Conservation (phyloP, 2,329 filamentous ascomycete species). For the Scedosporium dehoogii region DNA sequence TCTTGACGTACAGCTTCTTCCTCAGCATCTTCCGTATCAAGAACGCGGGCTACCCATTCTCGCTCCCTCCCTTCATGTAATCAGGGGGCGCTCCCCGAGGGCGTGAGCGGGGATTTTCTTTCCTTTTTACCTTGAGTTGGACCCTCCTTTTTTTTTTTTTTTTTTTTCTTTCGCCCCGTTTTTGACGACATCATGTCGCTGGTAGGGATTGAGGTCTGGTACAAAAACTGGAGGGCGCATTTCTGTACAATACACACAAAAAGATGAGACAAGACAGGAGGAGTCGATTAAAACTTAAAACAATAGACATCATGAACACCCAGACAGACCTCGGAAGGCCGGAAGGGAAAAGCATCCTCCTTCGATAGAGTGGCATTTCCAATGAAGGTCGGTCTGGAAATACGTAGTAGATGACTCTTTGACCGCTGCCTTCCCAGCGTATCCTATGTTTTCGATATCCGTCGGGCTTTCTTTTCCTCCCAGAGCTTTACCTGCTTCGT, state of each 20-base stretch:
- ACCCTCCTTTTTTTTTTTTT: not conserved
- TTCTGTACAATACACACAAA: not conserved
- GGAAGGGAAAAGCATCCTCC: too few species aligned
- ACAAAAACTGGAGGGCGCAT: not conserved
- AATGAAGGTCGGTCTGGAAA: too few species aligned
- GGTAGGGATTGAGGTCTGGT: not conserved
- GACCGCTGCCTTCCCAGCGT: too few species aligned
- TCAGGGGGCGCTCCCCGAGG: not conserved
- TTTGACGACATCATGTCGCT: not conserved
- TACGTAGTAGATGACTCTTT: too few species aligned
- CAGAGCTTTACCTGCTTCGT: too few species aligned
- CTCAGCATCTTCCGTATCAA: conserved; percentile 90
- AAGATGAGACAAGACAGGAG: not conserved
- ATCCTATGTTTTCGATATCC: too few species aligned
- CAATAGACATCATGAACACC: not conserved
- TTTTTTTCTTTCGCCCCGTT: not conserved
- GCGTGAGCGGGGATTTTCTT: not conserved
- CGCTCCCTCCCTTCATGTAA: conserved; percentile 75
- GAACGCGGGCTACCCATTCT: conserved; percentile 92
- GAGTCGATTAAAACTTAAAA: too few species aligned
- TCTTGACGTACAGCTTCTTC: conserved; percentile 86
- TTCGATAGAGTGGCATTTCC: too few species aligned
- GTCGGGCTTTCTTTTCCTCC: too few species aligned
- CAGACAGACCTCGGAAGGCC: not conserved
- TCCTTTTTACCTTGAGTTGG: not conserved